Conservation (phyloP, 192 early-diverging fungal genomes). For the Podila clonocystis region DNA sequence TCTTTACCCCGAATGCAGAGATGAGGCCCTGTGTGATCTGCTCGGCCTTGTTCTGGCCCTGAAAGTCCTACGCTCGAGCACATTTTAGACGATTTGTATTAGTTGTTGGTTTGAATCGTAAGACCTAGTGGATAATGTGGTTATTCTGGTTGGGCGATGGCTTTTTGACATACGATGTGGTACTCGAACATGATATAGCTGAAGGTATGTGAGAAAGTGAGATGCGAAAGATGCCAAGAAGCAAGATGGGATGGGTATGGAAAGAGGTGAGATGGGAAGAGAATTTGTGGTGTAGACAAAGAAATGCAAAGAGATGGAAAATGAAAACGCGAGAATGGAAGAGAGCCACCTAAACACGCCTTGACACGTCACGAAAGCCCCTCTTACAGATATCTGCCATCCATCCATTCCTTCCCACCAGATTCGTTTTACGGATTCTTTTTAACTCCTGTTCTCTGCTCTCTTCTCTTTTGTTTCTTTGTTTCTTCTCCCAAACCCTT, state of each 20-base stretch:
- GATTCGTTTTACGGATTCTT: background rate
- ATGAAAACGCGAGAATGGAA: background rate
- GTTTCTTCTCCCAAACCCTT: too few relatives aligned
- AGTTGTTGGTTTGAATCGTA: too few relatives aligned
- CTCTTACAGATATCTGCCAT: too few relatives aligned
- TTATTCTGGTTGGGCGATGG: background rate
- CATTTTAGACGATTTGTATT: too few relatives aligned
- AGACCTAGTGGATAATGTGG: background rate
- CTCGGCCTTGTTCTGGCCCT: constrained; percentile 38
- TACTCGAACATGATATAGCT: constrained; percentile 32
- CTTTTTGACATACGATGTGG: constrained; percentile 27
- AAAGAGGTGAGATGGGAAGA: background rate
- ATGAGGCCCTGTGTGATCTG: constrained; percentile 42
- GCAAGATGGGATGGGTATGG: background rate
- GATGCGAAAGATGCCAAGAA: background rate
- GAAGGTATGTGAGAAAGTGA: background rate
- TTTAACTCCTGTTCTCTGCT: background rate
- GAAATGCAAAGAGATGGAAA: background rate
- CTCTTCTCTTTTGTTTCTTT: too few relatives aligned
- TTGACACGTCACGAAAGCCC: constrained; percentile 1
- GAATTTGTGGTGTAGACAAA: background rate
- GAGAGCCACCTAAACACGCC: background rate
- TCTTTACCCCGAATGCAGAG: constrained; percentile 36
- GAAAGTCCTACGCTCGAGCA: constrained; percentile 25
- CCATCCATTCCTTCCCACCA: background rate